Evolutionary conservation across 2,329 filamentous ascomycete genomes (phyloP).

Genomic region (Botryotinia calthae): DNA sequence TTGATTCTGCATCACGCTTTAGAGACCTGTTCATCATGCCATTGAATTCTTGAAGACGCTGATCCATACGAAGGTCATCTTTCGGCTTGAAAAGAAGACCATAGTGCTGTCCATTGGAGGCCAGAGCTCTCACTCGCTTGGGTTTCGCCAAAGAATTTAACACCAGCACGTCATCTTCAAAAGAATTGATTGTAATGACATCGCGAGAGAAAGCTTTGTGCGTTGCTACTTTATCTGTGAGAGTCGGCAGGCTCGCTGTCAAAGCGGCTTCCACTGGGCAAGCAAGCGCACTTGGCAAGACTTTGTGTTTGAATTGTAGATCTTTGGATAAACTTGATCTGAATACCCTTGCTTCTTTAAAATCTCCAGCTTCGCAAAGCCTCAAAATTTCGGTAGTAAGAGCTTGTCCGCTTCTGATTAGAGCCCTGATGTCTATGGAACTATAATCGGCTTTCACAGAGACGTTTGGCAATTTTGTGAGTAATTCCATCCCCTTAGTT

Average conservation of each 20-base stretch:
- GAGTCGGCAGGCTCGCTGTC: constrained; percentile 74
- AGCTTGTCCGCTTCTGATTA: constrained; percentile 77
- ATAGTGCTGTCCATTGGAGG: constrained; percentile 85
- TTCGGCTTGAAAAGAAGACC: constrained; percentile 95
- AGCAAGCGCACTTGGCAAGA: constrained; percentile 78
- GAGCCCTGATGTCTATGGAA: constrained; percentile 60
- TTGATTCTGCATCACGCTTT: constrained; percentile 87
- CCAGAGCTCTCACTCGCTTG: constrained; percentile 81
- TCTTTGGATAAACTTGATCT: constrained; percentile 73
- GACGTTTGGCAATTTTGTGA: constrained; percentile 47
- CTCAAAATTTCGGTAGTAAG: constrained; percentile 78
- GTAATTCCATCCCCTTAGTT: constrained; percentile 50
- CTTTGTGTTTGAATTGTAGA: constrained; percentile 79
- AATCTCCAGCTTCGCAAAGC: constrained; percentile 75
- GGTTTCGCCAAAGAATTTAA: constrained; percentile 90
- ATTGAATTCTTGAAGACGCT: constrained; percentile 99
- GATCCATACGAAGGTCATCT: constrained; percentile 94
- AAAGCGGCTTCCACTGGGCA: constrained; percentile 85
- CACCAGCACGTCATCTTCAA: constrained; percentile 85
- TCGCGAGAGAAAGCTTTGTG: constrained; percentile 88
- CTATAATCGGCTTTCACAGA: constrained; percentile 53
- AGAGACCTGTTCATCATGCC: constrained; percentile 94
- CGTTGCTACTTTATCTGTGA: constrained; percentile 67
- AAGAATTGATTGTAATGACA: constrained; percentile 75
- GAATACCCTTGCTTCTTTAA: constrained; percentile 63